Evolutionary conservation across 305 asterid genomes (phyloP), one percentile per base, ranked within the genome.

Genomic region (Fraxinus angustifolia): DNA sequence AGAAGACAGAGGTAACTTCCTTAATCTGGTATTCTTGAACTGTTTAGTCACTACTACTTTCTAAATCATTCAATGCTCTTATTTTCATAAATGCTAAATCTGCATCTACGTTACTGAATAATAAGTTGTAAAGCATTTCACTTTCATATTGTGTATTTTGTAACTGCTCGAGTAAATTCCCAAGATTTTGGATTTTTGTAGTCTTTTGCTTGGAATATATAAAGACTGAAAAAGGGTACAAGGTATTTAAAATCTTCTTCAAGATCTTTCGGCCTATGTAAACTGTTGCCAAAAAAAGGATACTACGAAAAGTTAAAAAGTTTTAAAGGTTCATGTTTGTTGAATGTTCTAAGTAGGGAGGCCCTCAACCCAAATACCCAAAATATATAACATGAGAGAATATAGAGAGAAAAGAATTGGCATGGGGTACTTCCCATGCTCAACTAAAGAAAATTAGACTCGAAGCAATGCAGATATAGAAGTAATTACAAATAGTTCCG

Each of bases 1-100:
- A 62, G 96, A 93, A 90, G 92, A 93, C 62, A 86, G 94, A 88
- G 96, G 96, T 93, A 82, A 62, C 58, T 84, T 79, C 11, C 73
- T 26, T 76, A 68, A 7, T 71, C 71, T 74, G 75, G 48, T 79
- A 34, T 1, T 58, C 50, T 79, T 16, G 65, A 28, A 68, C 36
- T 30, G 74, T 28, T 34, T 82, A 68, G 36, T 58, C 70, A 78
- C 28, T 53, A 70, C 68, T 80, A 45, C 34, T 35, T 58, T 45
- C 81, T 45, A 28, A 84, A 76, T 45, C 80, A 56, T 73, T 73
- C 53, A 38, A 50, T 53, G 19, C 75, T 12, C 19, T 48, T 48
- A 48, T 48, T 56, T 56, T 56, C 68, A 17, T 56, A 56, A 56
- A 56, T 48, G 28, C 68, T 19, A 56, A 56, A 17, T 8, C 67